A percentile compares a stretch with the other conserved stretches of the same genome.
phyloP scores from a whole-genome alignment of 495 filamentous ascomycete species.

The Echria macrotheca region DNA sequence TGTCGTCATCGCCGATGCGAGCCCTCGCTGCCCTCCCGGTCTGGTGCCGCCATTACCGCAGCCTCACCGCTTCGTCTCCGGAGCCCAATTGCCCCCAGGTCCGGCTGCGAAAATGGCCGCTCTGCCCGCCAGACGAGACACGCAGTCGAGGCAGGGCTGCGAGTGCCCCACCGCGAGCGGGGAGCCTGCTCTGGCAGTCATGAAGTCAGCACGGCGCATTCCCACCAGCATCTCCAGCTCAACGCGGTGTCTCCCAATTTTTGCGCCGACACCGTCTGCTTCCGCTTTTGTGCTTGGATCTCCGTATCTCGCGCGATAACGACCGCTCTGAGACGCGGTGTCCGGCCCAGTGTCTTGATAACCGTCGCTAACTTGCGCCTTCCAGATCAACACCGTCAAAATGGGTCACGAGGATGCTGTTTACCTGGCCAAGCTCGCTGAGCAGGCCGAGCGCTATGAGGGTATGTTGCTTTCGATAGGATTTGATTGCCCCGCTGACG shows the following conservation, averaged over 20 bases:
- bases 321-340: no score
- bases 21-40: slow-evolving; percentile 13
- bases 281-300: slow-evolving; percentile 2
- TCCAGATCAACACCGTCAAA: slow-evolving; percentile 45
- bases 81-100: slow-evolving; percentile 15
- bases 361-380: slow-evolving; percentile 25
- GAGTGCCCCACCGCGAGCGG: slow-evolving; percentile 28
- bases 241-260: not conserved
- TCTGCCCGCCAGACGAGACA: slow-evolving; percentile 10
- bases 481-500: slow-evolving; percentile 17
- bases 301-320: no score
- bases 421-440: slow-evolving; percentile 98
- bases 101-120: no score
- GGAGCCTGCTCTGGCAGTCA: slow-evolving; percentile 20
- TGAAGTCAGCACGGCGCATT: slow-evolving; percentile 29
- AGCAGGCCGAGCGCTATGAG: slow-evolving; percentile 99
- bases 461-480: slow-evolving; percentile 56
- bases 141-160: slow-evolving; percentile 22
- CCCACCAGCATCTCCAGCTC: slow-evolving; percentile 9
- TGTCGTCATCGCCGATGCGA: slow-evolving; percentile 36
- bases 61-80: slow-evolving; percentile 6
- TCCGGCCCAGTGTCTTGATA: slow-evolving; percentile 9
- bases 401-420: slow-evolving; percentile 99
- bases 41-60: slow-evolving; percentile 9
- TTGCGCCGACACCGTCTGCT: slow-evolving; percentile 5